Evolutionary conservation across 176 grass and related monocot genomes (phyloP).

Genomic region (Lolium multiflorum): DNA sequence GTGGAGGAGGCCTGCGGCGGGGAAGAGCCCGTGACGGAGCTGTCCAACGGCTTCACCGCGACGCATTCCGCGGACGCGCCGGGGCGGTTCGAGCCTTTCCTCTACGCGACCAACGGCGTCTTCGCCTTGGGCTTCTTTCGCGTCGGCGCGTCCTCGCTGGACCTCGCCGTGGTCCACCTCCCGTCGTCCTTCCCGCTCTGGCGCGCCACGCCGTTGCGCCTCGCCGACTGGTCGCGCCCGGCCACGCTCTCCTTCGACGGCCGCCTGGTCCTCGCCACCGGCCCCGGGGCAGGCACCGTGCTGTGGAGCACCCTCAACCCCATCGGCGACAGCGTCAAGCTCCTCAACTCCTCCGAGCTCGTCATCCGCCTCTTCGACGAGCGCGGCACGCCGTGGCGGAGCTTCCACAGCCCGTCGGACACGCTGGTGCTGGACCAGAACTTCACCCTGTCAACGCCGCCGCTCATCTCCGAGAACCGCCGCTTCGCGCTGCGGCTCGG

Average conservation of each 20-base stretch:
- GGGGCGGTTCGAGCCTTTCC: slow-evolving; percentile 56
- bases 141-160: slow-evolving; percentile 49
- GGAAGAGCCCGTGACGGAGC: slow-evolving; percentile 15
- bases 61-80: slow-evolving; percentile 36
- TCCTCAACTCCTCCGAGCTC: slow-evolving; percentile 72
- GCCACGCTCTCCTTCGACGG: slow-evolving; percentile 67
- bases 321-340: slow-evolving; percentile 47
- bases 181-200: slow-evolving; percentile 66
- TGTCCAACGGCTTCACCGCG: slow-evolving; percentile 55
- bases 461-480: slow-evolving; percentile 56
- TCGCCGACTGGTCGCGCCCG: slow-evolving; percentile 43
- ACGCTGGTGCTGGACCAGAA: slow-evolving; percentile 76
- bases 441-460: slow-evolving; percentile 50
- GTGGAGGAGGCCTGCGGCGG: background rate
- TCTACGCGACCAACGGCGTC: slow-evolving; percentile 46
- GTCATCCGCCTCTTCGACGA: slow-evolving; percentile 35
- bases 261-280: slow-evolving; percentile 44
- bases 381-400: slow-evolving; percentile 48
- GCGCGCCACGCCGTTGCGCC: slow-evolving; percentile 44
- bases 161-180: slow-evolving; percentile 72
- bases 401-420: slow-evolving; percentile 64
- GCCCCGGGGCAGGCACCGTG: background rate
- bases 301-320: slow-evolving; percentile 48
- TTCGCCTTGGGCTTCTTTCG: slow-evolving; percentile 81
- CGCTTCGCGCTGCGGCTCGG: slow-evolving; percentile 53